Evolutionary conservation across 1,284 basidiomycete genomes (phyloP), one percentile per base, ranked within the genome.

Genomic region (Veloboletus limbatus): DNA sequence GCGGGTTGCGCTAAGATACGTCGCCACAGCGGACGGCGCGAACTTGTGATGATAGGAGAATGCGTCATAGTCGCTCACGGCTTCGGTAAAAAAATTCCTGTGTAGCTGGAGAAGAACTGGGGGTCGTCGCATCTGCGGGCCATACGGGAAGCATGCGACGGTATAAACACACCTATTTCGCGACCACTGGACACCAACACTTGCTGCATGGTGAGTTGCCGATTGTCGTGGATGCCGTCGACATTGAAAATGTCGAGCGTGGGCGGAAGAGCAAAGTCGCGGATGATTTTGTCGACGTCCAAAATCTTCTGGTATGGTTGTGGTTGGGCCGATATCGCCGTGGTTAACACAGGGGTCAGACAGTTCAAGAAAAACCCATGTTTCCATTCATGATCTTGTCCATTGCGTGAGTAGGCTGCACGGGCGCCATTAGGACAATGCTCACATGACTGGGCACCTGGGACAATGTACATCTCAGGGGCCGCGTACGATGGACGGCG

Each of bases 361-460:
- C 84, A 86, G 32, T 80, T 64, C 20, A 79, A 74, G 53, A 82
- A 78, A 62, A 87, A 88, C 0, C 72, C 67, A 53, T 85, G 83
- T 56, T 88, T 88, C 85, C 85, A 88, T 52, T 83, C 75, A 50
- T 81, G 81, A 59, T 86, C 85, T n/a, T 87, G 55, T 49, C 20
- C 14, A 43, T 46, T 43, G 55, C 45, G 53, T 44, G 40, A 60
- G 45, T 30, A 9, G 27, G 37, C 2, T 11, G 45, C 33, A 34
- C 45, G 45, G n/a, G 20, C 17, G 31, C 14, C 25, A 24, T 34
- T n/a, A 43, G 53, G 24, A 38, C 25, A 25, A 36, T 16, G 71
- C 85, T 59, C 62, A 88, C 87, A 89, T 32, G 76, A 69, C 54
- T 83, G 79, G 52, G 85, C 80, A 46, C 79, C 72, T 39, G 75